Evolutionary conservation across 371 early-diverging fungal genomes (phyloP).

Genomic region (Fennellomyces sp.): DNA sequence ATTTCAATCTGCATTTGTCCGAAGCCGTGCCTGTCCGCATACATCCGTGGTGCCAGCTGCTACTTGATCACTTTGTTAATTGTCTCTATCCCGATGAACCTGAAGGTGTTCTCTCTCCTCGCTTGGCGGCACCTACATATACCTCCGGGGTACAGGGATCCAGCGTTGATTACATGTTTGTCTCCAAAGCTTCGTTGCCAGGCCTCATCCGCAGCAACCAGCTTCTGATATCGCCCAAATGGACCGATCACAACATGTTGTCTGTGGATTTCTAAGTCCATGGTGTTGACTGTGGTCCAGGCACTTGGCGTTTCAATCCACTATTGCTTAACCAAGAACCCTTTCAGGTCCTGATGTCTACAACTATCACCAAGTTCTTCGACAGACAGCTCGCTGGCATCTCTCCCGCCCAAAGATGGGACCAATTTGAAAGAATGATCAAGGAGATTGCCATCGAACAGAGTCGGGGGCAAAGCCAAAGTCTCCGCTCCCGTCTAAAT

Average conservation of each 20-base stretch:
- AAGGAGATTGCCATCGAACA: neutral
- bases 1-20: neutral
- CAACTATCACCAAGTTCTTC: neutral
- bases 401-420: neutral
- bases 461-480: neutral
- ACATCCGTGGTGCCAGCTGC: neutral
- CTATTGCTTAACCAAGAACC: neutral
- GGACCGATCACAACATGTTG: constrained; percentile 6
- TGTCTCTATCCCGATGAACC: neutral
- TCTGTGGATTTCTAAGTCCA: neutral
- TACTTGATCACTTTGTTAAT: neutral
- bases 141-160: neutral
- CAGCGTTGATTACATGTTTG: neutral
- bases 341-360: neutral
- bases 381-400: too few species aligned
- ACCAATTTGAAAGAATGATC: neutral
- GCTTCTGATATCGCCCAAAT: neutral
- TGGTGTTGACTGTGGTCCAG: neutral
- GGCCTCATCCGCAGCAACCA: neutral
- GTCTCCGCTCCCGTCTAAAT: neutral
- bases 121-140: neutral
- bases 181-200: neutral
- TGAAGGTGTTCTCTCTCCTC: neutral
- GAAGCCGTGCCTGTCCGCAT: neutral
- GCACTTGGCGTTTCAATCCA: constrained; percentile 16